These are phyloP conservation scores for Fusarium sp. DNA, from an alignment of 2,329 filamentous ascomycete genomes.

Conservation along the genomic window DNA sequence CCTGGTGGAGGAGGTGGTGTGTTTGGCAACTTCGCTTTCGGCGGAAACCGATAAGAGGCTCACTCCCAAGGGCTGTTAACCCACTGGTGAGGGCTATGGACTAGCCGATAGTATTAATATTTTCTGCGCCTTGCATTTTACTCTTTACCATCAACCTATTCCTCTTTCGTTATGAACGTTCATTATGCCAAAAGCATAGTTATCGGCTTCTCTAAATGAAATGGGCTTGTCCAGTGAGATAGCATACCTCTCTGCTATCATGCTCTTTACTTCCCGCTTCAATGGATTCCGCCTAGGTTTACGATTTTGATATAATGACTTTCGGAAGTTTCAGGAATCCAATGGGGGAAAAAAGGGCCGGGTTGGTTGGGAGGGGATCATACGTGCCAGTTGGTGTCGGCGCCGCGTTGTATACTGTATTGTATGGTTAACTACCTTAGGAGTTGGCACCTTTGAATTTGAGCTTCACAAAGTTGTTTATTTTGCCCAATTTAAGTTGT, in stretches of 20 bases:
- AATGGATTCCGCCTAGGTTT: not conserved
- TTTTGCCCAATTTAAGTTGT: not conserved
- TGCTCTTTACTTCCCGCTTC: not conserved
- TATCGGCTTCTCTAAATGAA: not conserved
- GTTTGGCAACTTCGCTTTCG: constrained; percentile 76
- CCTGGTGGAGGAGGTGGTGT: constrained; percentile 78
- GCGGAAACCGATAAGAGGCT: constrained; percentile 47
- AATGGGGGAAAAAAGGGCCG: not conserved
- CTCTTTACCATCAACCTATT: not conserved
- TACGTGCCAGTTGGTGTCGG: constrained; percentile 27
- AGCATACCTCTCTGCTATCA: not conserved
- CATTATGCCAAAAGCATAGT: not conserved
- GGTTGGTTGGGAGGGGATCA: constrained; percentile 9
- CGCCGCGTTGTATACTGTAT: constrained; percentile 35
- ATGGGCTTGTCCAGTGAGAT: not conserved
- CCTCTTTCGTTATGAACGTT: constrained; percentile 2
- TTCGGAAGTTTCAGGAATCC: constrained; percentile 16
- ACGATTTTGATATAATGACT: constrained; percentile 19
- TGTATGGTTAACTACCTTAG: constrained; percentile 30
- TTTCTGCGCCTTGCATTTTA: constrained; percentile 18
- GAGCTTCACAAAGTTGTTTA: constrained; percentile 6
- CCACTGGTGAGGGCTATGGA: not conserved
- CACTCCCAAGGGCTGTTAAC: not conserved
- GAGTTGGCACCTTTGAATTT: constrained; percentile 32
- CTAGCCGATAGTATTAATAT: constrained; percentile 23